Evolutionary conservation across 495 filamentous ascomycete genomes (phyloP), one percentile per base, ranked within the genome.

Genomic region (Neurospora intermedia): DNA sequence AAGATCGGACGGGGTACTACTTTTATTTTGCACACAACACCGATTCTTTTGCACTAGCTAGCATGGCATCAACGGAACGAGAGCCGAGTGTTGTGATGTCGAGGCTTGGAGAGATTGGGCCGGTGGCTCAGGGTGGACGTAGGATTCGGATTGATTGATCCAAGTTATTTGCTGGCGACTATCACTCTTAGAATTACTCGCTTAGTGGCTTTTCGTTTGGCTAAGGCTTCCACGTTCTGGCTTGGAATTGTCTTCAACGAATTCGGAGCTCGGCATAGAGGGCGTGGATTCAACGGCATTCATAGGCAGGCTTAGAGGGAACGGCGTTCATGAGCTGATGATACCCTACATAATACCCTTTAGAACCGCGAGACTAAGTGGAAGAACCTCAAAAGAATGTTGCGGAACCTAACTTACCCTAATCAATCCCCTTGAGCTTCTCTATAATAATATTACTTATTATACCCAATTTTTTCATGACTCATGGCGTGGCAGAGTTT

Each of bases 1-100:
- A 92, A 81, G 90, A 88, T 2, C 80, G 82, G 4, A 83, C 87
- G 38, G 93, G 92, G 3, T 86, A 91, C 41, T 92, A 87, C 74
- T 83, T 98, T 20, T 94, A 93, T 80, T 98, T 94, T 79, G 93
- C 89, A 2, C 94, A 98, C 81, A 98, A 96, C 78, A 97, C 94
- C 4, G 93, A 97, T 76, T 96, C 93, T 0, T 97, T 98, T 78
- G 93, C 93, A 27, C 80, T 97, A 15, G 91, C 92, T 1, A 94
- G 91, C n/a, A 96, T 98, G 93, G 87, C 90, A 48, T 91, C 90
- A 38, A 86, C 88, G 69, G 92, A 96, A 73, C 82, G 79, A 40
- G 87, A 87, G 69, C 92, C 96, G 1, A 80, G 86, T 54, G 93
- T 89, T 70, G 89, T 93, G 39, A 98, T 98, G 96, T 97, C 93